A percentile compares a stretch with the other conserved stretches of the same genome.
phyloP scores from a whole-genome alignment of 768 basidiomycete genomes.

The Xerocomus spinulosus region DNA sequence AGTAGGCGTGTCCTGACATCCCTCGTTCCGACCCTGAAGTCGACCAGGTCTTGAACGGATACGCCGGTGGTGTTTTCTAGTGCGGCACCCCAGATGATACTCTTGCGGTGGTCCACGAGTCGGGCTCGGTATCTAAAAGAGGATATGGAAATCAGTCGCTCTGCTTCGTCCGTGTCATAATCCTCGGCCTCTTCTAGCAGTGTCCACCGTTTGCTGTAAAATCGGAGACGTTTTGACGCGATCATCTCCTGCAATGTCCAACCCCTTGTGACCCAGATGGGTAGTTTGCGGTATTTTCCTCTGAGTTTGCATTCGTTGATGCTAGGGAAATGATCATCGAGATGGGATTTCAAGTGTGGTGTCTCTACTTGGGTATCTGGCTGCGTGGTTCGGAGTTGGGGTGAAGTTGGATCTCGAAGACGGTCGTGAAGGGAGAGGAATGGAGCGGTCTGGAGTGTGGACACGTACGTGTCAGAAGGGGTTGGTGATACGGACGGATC shows the following conservation, averaged over 20 bases:
- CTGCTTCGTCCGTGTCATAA: conserved; percentile 8
- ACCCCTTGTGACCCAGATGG: conserved; percentile 20
- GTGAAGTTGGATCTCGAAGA: background rate
- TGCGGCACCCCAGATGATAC: conserved; percentile 11
- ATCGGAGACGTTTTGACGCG: conserved; percentile 25
- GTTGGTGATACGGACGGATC: background rate
- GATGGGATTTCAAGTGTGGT: conserved; percentile 6
- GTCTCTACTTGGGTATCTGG: conserved; percentile 25
- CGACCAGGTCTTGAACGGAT: conserved; percentile 1
- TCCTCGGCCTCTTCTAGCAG: conserved; percentile 23
- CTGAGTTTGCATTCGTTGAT: background rate
- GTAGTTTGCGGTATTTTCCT: conserved; percentile 8
- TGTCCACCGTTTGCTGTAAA: conserved; percentile 24
- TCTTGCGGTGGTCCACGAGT: conserved; percentile 18
- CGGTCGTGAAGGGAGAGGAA: conserved; percentile 11
- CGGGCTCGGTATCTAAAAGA: conserved; percentile 20
- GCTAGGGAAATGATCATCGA: conserved; percentile 5
- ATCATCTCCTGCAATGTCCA: conserved; percentile 29
- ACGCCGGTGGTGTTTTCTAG: conserved; percentile 15
- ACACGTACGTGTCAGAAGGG: conserved; percentile 1
- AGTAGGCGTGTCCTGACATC: conserved; percentile 17
- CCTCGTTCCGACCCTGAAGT: conserved; percentile 13
- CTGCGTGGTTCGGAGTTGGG: conserved; percentile 4
- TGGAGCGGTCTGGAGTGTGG: background rate
- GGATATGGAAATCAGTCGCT: conserved; percentile 4